Conservation (phyloP, 2,329 filamentous ascomycete species). For the Eurotiales sp. region DNA sequence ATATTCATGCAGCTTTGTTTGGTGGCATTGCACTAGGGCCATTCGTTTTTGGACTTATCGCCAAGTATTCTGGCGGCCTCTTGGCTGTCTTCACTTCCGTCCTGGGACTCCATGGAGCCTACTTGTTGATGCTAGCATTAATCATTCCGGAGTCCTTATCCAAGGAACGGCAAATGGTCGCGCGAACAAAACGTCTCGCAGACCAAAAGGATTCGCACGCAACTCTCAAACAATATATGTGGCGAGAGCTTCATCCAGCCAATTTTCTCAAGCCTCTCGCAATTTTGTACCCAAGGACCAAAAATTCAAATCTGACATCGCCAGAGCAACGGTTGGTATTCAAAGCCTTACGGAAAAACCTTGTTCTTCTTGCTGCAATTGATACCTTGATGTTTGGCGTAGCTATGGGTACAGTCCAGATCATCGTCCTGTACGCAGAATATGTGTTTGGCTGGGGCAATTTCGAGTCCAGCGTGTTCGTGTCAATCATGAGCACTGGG, state of each 20-base stretch:
- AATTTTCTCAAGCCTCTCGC: slow-evolving; percentile 75
- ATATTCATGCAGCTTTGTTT: slow-evolving; percentile 86
- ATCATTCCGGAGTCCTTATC: slow-evolving; percentile 82
- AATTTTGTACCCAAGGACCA: slow-evolving; percentile 65
- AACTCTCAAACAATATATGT: slow-evolving; percentile 21
- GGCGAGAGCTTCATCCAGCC: slow-evolving; percentile 39
- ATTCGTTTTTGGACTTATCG: slow-evolving; percentile 72
- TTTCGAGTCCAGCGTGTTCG: slow-evolving; percentile 73
- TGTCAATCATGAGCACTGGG: slow-evolving; percentile 72
- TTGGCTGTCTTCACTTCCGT: slow-evolving; percentile 82
- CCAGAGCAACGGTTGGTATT: slow-evolving; percentile 56
- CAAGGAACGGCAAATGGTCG: slow-evolving; percentile 64
- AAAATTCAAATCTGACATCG: slow-evolving; percentile 25
- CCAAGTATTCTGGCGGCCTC: slow-evolving; percentile 70
- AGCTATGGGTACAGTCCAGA: slow-evolving; percentile 74
- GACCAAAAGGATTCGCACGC: slow-evolving; percentile 34
- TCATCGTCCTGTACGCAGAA: slow-evolving; percentile 79
- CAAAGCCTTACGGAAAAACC: slow-evolving; percentile 66
- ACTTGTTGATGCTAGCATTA: slow-evolving; percentile 68
- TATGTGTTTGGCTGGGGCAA: slow-evolving; percentile 79
- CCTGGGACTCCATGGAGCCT: slow-evolving; percentile 66
- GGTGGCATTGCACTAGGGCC: slow-evolving; percentile 85
- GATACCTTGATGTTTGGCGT: slow-evolving; percentile 81
- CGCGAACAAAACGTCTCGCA: slow-evolving; percentile 62
- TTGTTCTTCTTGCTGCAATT: slow-evolving; percentile 74